Conservation (phyloP, 108 stramenopile genomes). For the Cyclostephanos tholiformis region DNA sequence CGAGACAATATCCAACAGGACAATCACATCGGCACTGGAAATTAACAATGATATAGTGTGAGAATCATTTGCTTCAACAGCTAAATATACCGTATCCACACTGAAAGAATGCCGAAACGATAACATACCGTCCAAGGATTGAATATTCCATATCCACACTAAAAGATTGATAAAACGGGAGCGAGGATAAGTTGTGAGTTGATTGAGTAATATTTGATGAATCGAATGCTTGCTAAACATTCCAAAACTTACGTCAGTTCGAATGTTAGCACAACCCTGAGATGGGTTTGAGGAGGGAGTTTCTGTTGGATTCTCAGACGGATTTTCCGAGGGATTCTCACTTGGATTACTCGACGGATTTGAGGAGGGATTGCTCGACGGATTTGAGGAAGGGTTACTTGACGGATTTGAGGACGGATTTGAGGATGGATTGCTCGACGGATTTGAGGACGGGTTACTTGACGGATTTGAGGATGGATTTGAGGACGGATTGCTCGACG, state of each 20-base stretch:
- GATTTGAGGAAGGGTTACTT: too few relatives aligned
- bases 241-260: background rate
- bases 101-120: background rate
- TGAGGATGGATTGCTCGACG: too few relatives aligned
- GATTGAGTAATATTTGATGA: background rate
- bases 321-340: background rate
- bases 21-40: constrained; percentile 25
- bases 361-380: too few relatives aligned
- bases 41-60: background rate
- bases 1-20: constrained; percentile 13
- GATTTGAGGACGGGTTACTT: too few relatives aligned
- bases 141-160: constrained; percentile 23
- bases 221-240: background rate
- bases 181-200: constrained; percentile 3
- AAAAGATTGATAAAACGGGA: background rate
- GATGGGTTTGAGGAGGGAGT: constrained; percentile 9
- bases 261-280: constrained; percentile 5
- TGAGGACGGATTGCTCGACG: too few relatives aligned
- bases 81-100: constrained; percentile 23
- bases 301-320: constrained; percentile 7
- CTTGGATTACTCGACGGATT: too few relatives aligned
- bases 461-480: too few relatives aligned
- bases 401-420: too few relatives aligned
- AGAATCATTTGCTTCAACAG: constrained; percentile 15
- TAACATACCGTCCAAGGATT: constrained; percentile 29